phyloP scores from a whole-genome alignment of 179 eudicot genomes.

The Silene vulgaris region DNA sequence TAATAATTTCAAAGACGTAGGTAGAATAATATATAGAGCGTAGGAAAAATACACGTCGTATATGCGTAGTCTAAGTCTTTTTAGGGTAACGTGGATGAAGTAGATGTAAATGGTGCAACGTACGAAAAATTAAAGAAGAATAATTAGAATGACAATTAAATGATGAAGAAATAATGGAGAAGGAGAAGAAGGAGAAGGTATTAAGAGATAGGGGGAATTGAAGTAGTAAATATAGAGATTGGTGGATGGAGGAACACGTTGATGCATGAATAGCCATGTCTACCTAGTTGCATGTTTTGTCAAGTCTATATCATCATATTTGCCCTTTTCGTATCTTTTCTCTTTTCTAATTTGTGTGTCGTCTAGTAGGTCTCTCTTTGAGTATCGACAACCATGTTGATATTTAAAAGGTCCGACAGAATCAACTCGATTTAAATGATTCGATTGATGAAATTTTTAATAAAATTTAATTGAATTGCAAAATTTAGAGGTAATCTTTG shows the following conservation, averaged over 20 bases:
- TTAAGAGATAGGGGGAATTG: background rate
- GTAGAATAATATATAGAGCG: background rate
- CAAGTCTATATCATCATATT: background rate
- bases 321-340: background rate
- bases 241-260: constrained; percentile 13
- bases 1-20: background rate
- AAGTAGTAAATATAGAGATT: constrained; percentile 3
- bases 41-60: background rate
- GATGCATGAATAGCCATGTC: constrained; percentile 11
- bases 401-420: too few species aligned
- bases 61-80: too few species aligned
- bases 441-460: too few species aligned
- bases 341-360: background rate
- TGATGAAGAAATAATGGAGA: background rate
- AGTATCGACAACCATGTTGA: too few species aligned
- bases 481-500: too few species aligned
- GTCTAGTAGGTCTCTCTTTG: too few species aligned
- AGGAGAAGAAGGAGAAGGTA: background rate
- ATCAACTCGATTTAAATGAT: too few species aligned
- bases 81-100: background rate
- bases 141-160: background rate
- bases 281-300: constrained; percentile 7
- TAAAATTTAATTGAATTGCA: too few species aligned
- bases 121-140: background rate
- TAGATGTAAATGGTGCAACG: background rate